These are phyloP conservation scores for Penicillium janthinellum DNA, from an alignment of 2,329 filamentous ascomycete species.

Conservation along the genomic window DNA sequence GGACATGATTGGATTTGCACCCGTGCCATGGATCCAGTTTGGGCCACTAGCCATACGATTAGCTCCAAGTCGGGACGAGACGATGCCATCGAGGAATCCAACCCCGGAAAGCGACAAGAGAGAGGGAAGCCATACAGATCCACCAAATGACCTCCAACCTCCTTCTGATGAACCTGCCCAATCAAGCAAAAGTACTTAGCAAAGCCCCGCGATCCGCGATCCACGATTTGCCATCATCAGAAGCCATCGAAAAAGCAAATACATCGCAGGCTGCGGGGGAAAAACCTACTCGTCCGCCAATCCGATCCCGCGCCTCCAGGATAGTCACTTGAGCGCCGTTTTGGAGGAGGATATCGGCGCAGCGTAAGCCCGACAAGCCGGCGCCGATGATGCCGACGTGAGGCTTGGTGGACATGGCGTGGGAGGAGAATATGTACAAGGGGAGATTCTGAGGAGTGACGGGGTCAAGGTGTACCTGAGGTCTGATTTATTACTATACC, in stretches of 20 bases:
- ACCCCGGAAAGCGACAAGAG: not conserved
- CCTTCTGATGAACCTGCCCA: slow-evolving; percentile 52
- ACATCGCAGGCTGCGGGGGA: not conserved
- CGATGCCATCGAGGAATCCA: not conserved
- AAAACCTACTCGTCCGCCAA: slow-evolving; percentile 58
- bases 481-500: not conserved
- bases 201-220: not conserved
- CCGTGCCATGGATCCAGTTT: slow-evolving; percentile 67
- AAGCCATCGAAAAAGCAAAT: slow-evolving; percentile 8
- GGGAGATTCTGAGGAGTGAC: not conserved
- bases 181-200: not conserved
- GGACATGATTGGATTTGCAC: slow-evolving; percentile 60
- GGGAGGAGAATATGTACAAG: not conserved
- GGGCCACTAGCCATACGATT: slow-evolving; percentile 51
- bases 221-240: not conserved
- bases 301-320: slow-evolving; percentile 59
- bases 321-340: slow-evolving; percentile 61
- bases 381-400: slow-evolving; percentile 63
- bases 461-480: not conserved
- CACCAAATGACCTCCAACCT: slow-evolving; percentile 52
- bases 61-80: not conserved
- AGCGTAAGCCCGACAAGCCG: slow-evolving; percentile 61
- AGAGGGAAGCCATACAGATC: slow-evolving; percentile 53
- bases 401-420: slow-evolving; percentile 43
- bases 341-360: slow-evolving; percentile 59